Base-by-base conservation (phyloP, 768 basidiomycete species). In the Lactifluus pinguis region DNA sequence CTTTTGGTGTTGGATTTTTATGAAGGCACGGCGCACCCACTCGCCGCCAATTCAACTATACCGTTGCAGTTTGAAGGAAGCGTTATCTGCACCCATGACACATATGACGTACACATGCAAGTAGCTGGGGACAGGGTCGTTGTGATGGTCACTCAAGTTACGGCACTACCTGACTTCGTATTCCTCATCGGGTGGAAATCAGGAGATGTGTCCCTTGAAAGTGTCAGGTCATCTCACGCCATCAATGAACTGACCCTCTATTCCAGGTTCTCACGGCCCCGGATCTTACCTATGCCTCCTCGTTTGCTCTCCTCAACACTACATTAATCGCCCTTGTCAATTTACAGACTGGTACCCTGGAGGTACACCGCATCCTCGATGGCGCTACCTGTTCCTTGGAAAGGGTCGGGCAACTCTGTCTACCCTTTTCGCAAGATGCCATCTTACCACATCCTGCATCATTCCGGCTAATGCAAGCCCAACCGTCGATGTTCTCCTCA, bases 241-340 rank as follows among this genome's bases (percentile, higher is more conserved):
- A 48, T 32, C 34, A 6, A 38, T 34, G 17, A 21, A 21, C 44
- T 54, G 25, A 57, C 25, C 0, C 30, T 1, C 8, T 11, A 8
- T 38, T 15, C 41, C 21, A 62, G 61, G 41, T 62, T 25, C 41
- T 62, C 32, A 58, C 52, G 15, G 52, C 48, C 9, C 61, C 61
- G 6, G 61, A 62, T n/a, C 57, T 62, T 47, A 62, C 52, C 47
- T 62, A 58, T 44, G 52, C 61, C 29, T 29, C 61, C 17, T 54
- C 61, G n/a, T 62, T 62, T 58, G 47, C 48, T 36, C 61, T 62
- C n/a, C 19, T 62, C 47, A 21, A 62, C 47, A n/a, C 47, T 10
- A 47, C 41, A 41, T 19, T 30, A 53, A 39, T 62, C 29, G 47
- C 39, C 41, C 57, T 62, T 32, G 32, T 58, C 47, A 62, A 62